Conservation (phyloP, 176 grass and related monocot species). For the Carex cristatella region DNA sequence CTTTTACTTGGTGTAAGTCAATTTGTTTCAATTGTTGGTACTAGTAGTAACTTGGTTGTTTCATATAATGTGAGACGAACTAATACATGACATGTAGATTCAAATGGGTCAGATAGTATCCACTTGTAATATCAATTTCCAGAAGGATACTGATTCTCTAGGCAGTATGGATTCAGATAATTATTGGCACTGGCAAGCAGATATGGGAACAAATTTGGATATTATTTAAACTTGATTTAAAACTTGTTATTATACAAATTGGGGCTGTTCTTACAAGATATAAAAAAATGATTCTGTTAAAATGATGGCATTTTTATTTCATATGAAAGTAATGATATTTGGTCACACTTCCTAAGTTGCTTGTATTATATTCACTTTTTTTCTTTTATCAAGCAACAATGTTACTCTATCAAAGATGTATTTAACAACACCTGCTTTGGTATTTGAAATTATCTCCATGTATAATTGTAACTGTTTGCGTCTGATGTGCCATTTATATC, state of each 20-base stretch:
- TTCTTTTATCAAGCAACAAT: neutral
- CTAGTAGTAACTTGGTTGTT: neutral
- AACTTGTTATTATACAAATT: neutral
- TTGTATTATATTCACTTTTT: neutral
- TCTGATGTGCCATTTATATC: neutral
- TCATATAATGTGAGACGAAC: neutral
- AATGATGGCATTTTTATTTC: neutral
- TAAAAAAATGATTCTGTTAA: neutral
- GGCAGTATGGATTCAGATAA: neutral
- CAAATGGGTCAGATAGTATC: neutral
- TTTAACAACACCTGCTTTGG: neutral
- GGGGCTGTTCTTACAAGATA: neutral
- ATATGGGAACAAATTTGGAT: neutral
- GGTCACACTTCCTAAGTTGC: neutral
- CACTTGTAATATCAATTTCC: neutral
- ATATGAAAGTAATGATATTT: neutral
- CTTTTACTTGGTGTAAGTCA: conserved; percentile 63
- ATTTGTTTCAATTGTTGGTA: conserved; percentile 23
- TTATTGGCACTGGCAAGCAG: neutral
- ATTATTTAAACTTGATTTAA: neutral
- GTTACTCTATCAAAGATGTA: neutral
- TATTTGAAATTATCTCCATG: neutral
- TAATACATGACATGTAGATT: neutral
- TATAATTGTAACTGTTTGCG: neutral
- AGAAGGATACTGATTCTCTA: neutral